Evolutionary conservation across 495 filamentous ascomycete genomes (phyloP).

Genomic region (Trichoderma gamsii): DNA sequence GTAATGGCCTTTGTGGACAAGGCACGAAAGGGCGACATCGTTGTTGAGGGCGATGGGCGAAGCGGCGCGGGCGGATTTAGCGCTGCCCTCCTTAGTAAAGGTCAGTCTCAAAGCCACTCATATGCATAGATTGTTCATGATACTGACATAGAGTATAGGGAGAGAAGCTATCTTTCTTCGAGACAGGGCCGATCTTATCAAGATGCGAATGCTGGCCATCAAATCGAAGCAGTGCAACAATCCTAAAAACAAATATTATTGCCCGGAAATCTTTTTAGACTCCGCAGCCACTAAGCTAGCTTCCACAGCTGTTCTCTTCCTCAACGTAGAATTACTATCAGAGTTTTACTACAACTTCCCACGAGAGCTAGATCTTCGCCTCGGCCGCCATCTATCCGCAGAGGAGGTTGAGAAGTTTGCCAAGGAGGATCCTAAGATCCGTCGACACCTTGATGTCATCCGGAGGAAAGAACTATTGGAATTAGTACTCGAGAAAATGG

Average conservation of each 20-base stretch:
- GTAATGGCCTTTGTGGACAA: constrained; percentile 88
- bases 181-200: constrained; percentile 80
- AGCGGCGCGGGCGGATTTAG: constrained; percentile 91
- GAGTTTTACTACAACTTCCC: constrained; percentile 99
- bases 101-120: constrained; percentile 38
- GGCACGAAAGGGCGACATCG: constrained; percentile 73
- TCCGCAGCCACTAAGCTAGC: constrained; percentile 93
- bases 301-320: constrained; percentile 89
- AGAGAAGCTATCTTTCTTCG: constrained; percentile 90
- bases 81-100: constrained; percentile 69
- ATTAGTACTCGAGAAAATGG: constrained; percentile 88
- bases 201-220: constrained; percentile 79
- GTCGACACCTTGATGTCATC: constrained; percentile 85
- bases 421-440: constrained; percentile 82
- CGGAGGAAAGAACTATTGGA: constrained; percentile 87
- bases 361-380: constrained; percentile 76
- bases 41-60: constrained; percentile 73
- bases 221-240: constrained; percentile 80
- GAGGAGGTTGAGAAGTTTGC: constrained; percentile 85
- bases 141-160: constrained; percentile 43
- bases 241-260: constrained; percentile 86
- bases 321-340: constrained; percentile 92
- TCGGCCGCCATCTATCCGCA: constrained; percentile 74
- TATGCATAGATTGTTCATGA: constrained; percentile 1
- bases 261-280: constrained; percentile 95